Evolutionary conservation across 2,329 filamentous ascomycete species (phyloP).

Genomic region (Talaromyces sp.): DNA sequence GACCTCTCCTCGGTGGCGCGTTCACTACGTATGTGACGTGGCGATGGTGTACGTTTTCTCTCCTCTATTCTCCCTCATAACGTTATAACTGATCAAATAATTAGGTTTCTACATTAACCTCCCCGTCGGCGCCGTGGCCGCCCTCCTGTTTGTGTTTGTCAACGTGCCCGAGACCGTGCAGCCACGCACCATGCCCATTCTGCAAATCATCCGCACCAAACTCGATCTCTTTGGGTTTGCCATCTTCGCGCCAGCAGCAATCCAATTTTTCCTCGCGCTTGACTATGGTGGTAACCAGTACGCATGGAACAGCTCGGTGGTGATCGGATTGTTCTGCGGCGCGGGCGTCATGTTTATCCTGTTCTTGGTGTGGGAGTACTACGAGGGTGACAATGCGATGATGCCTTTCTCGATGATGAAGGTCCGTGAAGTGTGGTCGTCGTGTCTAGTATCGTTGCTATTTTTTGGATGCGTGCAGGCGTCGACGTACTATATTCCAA

Average conservation of each 20-base stretch:
- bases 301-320: conserved; percentile 10
- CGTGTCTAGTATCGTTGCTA: conserved; percentile 10
- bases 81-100: neutral
- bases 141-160: conserved; percentile 12
- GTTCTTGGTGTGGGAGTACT: conserved; percentile 16
- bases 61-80: neutral
- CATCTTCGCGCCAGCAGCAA: conserved; percentile 10
- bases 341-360: conserved; percentile 15
- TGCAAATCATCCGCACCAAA: conserved; percentile 4
- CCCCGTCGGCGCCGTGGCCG: conserved; percentile 9
- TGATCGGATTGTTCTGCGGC: conserved; percentile 14
- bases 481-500: conserved; percentile 16
- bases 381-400: conserved; percentile 24
- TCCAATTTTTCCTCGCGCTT: conserved; percentile 14
- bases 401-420: conserved; percentile 29
- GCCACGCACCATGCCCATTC: conserved; percentile 3
- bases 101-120: conserved; percentile 23
- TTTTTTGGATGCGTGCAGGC: conserved; percentile 20
- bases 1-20: conserved; percentile 36
- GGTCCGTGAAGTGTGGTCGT: conserved; percentile 25
- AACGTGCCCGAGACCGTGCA: conserved; percentile 3
- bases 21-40: conserved; percentile 37
- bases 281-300: conserved; percentile 14
- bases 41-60: conserved; percentile 35
- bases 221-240: conserved; percentile 10